A percentile compares a stretch with the other conserved stretches of the same genome.
These are phyloP conservation scores for Dionaea muscipula DNA, from an alignment of 179 eudicot genomes.

Conservation along the genomic window DNA sequence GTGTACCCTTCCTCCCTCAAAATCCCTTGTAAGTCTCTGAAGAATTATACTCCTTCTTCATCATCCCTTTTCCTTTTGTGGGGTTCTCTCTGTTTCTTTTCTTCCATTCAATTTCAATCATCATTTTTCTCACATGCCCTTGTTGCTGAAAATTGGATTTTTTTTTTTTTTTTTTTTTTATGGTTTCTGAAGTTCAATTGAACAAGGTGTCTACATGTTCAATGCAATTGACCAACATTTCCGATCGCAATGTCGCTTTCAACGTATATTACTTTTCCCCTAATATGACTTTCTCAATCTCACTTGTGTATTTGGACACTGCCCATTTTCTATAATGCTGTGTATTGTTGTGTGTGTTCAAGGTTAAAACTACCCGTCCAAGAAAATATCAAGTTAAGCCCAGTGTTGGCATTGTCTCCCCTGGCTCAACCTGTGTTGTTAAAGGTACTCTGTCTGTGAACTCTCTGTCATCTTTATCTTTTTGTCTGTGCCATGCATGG, in stretches of 20 bases:
- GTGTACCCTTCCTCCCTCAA: conserved; percentile 33
- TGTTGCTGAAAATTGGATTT: background rate
- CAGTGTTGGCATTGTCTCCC: conserved; percentile 22
- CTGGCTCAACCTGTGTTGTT: conserved; percentile 32
- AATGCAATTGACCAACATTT: conserved; percentile 23
- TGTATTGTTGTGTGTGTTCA: conserved; percentile 3
- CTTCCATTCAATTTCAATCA: background rate
- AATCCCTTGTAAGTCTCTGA: conserved; percentile 27
- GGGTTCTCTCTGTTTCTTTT: background rate
- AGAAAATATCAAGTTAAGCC: conserved; percentile 25
- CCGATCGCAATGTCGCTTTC: conserved; percentile 25
- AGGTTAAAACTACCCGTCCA: conserved; percentile 38
- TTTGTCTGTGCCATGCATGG: background rate
- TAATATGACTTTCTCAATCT: conserved; percentile 1
- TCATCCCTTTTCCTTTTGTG: background rate
- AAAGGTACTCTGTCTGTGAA: conserved; percentile 13
- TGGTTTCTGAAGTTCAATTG: conserved; percentile 20
- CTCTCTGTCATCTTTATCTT: background rate
- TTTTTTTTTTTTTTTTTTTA: background rate
- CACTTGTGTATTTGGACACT: background rate
- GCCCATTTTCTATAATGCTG: conserved; percentile 1
- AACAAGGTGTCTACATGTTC: conserved; percentile 26
- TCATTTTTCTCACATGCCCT: background rate
- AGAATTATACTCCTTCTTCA: no score
- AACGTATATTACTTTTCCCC: conserved; percentile 18